Evolutionary conservation across 805 yeast species (phyloP).

Genomic region (Wickerhamiella sorbophila): DNA sequence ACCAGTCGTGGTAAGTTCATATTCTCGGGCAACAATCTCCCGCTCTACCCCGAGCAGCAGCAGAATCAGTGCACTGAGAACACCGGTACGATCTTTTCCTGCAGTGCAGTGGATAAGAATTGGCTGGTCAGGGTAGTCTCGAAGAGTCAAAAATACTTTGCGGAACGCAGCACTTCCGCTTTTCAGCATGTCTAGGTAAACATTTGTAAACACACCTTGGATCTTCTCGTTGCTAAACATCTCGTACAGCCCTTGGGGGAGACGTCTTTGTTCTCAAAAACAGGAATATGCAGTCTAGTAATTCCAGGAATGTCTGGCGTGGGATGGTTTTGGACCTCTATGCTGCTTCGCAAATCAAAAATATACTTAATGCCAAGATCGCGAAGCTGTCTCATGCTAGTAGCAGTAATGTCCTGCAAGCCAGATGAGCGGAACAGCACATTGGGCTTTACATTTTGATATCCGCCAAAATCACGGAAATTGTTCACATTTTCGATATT

Average conservation of each 20-base stretch:
- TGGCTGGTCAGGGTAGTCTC: constrained; percentile 38
- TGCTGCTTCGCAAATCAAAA: constrained; percentile 53
- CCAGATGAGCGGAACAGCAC: constrained; percentile 51
- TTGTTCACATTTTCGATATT: constrained; percentile 52
- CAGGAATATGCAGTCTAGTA: constrained; percentile 40
- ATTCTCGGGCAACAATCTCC: constrained; percentile 55
- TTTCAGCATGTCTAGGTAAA: constrained; percentile 44
- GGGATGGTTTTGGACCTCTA: constrained; percentile 35
- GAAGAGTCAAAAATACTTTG: constrained; percentile 38
- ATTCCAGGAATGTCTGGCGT: constrained; percentile 34
- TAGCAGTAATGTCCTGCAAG: constrained; percentile 35
- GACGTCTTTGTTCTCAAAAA: constrained; percentile 37
- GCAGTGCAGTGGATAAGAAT: constrained; percentile 68
- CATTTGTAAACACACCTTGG: constrained; percentile 39
- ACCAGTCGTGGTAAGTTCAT: constrained; percentile 60
- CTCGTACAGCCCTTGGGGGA: constrained; percentile 53
- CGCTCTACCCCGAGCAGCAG: constrained; percentile 50
- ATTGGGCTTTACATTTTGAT: constrained; percentile 38
- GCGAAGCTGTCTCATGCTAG: constrained; percentile 33
- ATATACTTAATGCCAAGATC: constrained; percentile 37
- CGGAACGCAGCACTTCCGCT: constrained; percentile 36
- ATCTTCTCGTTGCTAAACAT: constrained; percentile 36
- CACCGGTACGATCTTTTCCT: constrained; percentile 78
- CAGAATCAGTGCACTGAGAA: constrained; percentile 52
- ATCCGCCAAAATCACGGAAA: constrained; percentile 75